phyloP scores from a whole-genome alignment of 2,329 filamentous ascomycete species.

The Drechslera avenae region DNA sequence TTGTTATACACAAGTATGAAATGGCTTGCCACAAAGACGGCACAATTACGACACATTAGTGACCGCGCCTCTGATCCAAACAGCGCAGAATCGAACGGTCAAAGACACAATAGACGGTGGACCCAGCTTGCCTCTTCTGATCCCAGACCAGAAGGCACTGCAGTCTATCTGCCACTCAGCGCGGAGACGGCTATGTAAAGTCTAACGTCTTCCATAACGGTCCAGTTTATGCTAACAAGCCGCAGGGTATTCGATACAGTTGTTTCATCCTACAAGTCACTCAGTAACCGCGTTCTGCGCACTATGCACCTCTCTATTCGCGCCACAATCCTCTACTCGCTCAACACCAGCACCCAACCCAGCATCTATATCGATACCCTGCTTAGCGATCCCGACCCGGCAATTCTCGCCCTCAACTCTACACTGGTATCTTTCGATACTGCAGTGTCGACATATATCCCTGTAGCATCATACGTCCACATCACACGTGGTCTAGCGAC shows the following conservation, averaged over 20 bases:
- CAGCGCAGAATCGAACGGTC: slow-evolving; percentile 50
- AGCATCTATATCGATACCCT: slow-evolving; percentile 63
- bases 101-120: slow-evolving; percentile 74
- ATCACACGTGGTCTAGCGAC: slow-evolving; percentile 76
- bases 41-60: slow-evolving; percentile 82
- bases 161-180: slow-evolving; percentile 86
- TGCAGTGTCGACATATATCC: slow-evolving; percentile 74
- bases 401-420: slow-evolving; percentile 81
- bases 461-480: slow-evolving; percentile 70
- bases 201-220: neutral
- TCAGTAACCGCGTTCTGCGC: slow-evolving; percentile 78
- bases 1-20: slow-evolving; percentile 97
- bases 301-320: slow-evolving; percentile 89
- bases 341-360: slow-evolving; percentile 60
- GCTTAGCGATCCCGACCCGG: slow-evolving; percentile 76
- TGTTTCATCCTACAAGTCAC: slow-evolving; percentile 78
- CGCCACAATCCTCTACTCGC: slow-evolving; percentile 80
- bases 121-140: slow-evolving; percentile 68
- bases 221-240: slow-evolving; percentile 13
- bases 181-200: slow-evolving; percentile 78
- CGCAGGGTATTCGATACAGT: slow-evolving; percentile 82
- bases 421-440: slow-evolving; percentile 89
- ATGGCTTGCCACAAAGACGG: slow-evolving; percentile 86
- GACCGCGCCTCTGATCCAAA: slow-evolving; percentile 70
- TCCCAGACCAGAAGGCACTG: slow-evolving; percentile 61